These are phyloP conservation scores for Trametes sanguinea DNA, from an alignment of 768 basidiomycete genomes.

Conservation along the genomic window DNA sequence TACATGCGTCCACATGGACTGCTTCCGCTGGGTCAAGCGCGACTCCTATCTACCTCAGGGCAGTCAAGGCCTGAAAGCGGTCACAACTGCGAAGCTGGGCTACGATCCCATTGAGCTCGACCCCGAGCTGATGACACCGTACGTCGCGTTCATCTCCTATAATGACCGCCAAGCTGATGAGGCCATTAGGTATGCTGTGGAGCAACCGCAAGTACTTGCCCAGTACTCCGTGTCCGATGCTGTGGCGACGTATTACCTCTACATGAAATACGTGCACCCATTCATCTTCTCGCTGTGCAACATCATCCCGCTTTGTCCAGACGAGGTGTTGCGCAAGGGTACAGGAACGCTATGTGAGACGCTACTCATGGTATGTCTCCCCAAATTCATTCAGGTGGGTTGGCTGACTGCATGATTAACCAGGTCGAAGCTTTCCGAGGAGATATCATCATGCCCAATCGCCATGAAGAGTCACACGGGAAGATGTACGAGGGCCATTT, in stretches of 20 bases:
- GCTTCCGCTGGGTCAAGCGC: slow-evolving; percentile 99
- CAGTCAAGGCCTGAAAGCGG: slow-evolving; percentile 97
- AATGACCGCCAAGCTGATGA: background rate
- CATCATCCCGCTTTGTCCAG: slow-evolving; percentile 95
- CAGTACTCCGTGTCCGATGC: slow-evolving; percentile 99
- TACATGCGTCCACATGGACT: slow-evolving; percentile 96
- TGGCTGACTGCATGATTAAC: background rate
- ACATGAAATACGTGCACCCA: slow-evolving; percentile 99
- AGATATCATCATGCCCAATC: slow-evolving; percentile 95
- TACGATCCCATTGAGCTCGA: slow-evolving; percentile 97
- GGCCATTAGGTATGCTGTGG: slow-evolving; percentile 82
- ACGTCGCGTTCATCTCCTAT: slow-evolving; percentile 35
- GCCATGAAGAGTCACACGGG: slow-evolving; percentile 90
- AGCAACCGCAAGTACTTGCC: slow-evolving; percentile 91
- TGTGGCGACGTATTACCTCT: slow-evolving; percentile 98
- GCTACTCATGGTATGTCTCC: slow-evolving; percentile 80
- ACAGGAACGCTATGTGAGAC: slow-evolving; percentile 98
- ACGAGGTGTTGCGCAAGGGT: slow-evolving; percentile 95
- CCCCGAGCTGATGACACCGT: slow-evolving; percentile 99
- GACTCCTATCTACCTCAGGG: slow-evolving; percentile 99
- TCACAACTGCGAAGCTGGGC: slow-evolving; percentile 93
- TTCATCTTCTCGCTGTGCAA: slow-evolving; percentile 99
- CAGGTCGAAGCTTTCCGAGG: slow-evolving; percentile 95
- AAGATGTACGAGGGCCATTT: slow-evolving; percentile 96
- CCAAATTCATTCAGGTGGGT: background rate